Evolutionary conservation across 257 asterid species (phyloP).

Genomic region (Anisodus acutangulus): DNA sequence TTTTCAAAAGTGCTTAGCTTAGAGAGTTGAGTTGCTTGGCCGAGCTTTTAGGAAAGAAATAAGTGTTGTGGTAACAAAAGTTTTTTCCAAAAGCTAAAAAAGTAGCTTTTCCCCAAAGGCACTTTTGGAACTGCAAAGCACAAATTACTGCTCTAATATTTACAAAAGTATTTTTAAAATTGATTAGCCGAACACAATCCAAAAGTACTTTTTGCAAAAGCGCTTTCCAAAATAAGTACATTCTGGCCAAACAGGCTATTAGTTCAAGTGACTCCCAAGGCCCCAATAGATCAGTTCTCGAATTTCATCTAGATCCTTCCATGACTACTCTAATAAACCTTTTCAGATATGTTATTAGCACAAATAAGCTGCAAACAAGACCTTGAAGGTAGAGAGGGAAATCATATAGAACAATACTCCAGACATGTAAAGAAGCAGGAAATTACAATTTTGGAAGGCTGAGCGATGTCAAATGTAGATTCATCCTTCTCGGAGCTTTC

Average conservation of each 20-base stretch:
- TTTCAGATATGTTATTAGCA: background rate
- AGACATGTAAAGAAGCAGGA: conserved; percentile 16
- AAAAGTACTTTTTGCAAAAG: too few species aligned
- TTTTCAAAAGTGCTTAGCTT: too few species aligned
- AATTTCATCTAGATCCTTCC: background rate
- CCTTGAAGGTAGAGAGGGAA: background rate
- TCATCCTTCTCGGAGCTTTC: conserved; percentile 45
- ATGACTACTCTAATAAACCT: background rate
- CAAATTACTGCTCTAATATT: too few species aligned
- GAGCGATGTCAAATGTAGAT: conserved; percentile 37
- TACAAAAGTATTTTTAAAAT: too few species aligned
- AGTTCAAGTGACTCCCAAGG: background rate
- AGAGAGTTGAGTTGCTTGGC: too few species aligned
- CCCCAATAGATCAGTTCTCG: background rate
- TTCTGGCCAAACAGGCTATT: background rate
- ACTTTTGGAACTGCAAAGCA: too few species aligned
- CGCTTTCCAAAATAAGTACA: too few species aligned
- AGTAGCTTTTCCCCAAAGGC: too few species aligned
- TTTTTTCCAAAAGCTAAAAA: too few species aligned
- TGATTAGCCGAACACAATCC: too few species aligned
- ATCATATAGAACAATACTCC: background rate
- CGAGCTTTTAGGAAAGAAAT: too few species aligned
- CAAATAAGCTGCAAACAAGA: background rate
- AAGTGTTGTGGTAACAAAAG: too few species aligned
- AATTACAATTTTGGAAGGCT: conserved; percentile 48